Base-by-base conservation (phyloP, 306 rosid species). In the Rubus parviflorus region DNA sequence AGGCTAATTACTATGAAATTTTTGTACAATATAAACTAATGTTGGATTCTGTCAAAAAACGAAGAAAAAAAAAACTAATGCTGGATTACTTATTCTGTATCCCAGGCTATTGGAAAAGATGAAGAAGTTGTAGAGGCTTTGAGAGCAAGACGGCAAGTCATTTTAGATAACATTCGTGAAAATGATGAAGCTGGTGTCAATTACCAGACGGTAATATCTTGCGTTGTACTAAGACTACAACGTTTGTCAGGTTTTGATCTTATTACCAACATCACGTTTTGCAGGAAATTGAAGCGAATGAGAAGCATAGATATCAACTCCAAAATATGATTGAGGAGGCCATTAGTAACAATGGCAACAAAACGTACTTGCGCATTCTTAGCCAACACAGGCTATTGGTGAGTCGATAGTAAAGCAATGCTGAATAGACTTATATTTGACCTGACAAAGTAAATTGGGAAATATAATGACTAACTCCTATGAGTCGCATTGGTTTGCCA, bases 361-460 rank as follows among this genome's bases (percentile, higher is more conserved):
- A 83, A 79, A 89, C 93, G 52, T 89, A 86, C 83, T 69, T 89
- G 83, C 76, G 85, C 74, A 89, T 89, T 77, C 89, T 89, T 71
- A 89, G 83, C 61, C 89, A 86, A 73, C 87, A 89, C 82, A 85
- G 93, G 86, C 86, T 89, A 74, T 82, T 89, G 84, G 90, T 89
- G 72, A 84, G 90, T 82, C 13, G 78, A 75, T 12, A 52, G 1
- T 22, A 9, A 30, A 48, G 35, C 25, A 58, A 14, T 23, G 15
- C 38, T 54, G 38, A 45, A 22, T 62, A 30, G 51, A 72, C n/a
- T 57, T 72, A 5, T 45, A 13, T 42, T 46, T 35, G 30, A 41
- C 67, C 25, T 47, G 23, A 22, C 79, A 49, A 53, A 42, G n/a
- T 76, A 60, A 63, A 30, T 54, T 12, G 30, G 65, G 30, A 30